A percentile compares a stretch with the other conserved stretches of the same genome.
These are phyloP conservation scores for thale cress (Arabidopsis thaliana) DNA, from an alignment of 345 rosid species.

Conservation along the genomic window TAIR10.1 NC_003074.8:20944501-20945000, in stretches of 20 bases:
- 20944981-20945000: slow-evolving; percentile 15
- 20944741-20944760: background rate
- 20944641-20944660: background rate
- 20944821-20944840: slow-evolving; percentile 55
- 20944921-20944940: slow-evolving; percentile 58
- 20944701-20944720: background rate
- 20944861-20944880: slow-evolving; percentile 73
- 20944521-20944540: background rate
- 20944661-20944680: background rate
- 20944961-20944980: slow-evolving; percentile 16
- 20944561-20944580: background rate
- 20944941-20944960: slow-evolving; percentile 63
- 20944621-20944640: background rate
- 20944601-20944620: background rate
- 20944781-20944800: slow-evolving; percentile 58
- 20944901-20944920: slow-evolving; percentile 41
- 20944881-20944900: slow-evolving; percentile 51
- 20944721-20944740: background rate
- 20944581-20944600: background rate
- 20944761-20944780: background rate
- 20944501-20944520: background rate
- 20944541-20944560: background rate
- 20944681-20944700: slow-evolving; percentile 7
- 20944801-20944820: slow-evolving; percentile 71
- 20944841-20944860: slow-evolving; percentile 59